These are phyloP conservation scores for Musa troglodytarum DNA, from an alignment of 176 grass and related monocot genomes.

Conservation along the genomic window DNA sequence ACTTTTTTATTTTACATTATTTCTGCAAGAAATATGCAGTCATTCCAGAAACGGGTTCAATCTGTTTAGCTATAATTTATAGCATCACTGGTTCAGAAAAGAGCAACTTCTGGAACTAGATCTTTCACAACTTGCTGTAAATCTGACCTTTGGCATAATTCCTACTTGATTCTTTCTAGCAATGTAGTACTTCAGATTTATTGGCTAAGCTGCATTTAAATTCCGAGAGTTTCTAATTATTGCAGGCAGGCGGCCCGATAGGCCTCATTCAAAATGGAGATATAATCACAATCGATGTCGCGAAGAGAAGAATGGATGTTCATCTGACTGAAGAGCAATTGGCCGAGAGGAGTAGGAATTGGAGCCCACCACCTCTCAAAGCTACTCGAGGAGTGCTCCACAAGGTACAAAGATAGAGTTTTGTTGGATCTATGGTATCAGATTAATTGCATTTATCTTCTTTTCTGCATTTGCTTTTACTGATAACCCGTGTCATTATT, in stretches of 20 bases:
- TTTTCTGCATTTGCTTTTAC: neutral
- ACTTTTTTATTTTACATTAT: no score
- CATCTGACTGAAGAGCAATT: slow-evolving; percentile 54
- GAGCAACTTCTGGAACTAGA: no score
- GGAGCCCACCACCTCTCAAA: slow-evolving; percentile 48
- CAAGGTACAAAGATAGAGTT: slow-evolving; percentile 51
- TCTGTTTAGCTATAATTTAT: no score
- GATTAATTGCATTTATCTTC: neutral
- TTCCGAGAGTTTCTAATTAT: slow-evolving; percentile 12
- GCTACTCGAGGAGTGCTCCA: slow-evolving; percentile 53
- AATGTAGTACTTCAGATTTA: no score
- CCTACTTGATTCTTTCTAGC: neutral
- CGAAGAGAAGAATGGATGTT: slow-evolving; percentile 64
- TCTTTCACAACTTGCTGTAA: no score
- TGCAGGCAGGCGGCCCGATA: slow-evolving; percentile 84
- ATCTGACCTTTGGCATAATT: neutral
- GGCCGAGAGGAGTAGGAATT: slow-evolving; percentile 55
- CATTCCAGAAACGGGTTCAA: no score
- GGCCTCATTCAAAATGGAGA: slow-evolving; percentile 79
- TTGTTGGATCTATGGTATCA: neutral
- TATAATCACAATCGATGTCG: slow-evolving; percentile 73
- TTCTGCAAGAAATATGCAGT: no score
- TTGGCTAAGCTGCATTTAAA: neutral
- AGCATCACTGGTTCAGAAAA: no score
- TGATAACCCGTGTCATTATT: slow-evolving; percentile 3